Evolutionary conservation across 352 stramenopile genomes (phyloP).

Genomic region (Globisporangium carolinianum): DNA sequence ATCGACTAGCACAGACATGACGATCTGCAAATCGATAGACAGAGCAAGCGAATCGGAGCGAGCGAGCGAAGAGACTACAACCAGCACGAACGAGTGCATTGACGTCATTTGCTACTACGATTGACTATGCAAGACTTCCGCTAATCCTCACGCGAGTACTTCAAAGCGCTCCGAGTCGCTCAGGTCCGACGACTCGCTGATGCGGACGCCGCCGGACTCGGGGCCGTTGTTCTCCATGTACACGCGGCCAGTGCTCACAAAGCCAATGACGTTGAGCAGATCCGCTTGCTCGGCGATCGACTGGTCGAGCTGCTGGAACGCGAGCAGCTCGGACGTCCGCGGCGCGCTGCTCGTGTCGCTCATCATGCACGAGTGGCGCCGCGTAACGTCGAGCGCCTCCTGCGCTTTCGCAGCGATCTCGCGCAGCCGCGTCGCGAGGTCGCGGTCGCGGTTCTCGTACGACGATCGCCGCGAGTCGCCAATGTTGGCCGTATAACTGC

Average conservation of each 20-base stretch:
- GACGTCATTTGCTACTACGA: no score
- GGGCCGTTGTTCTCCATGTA: constrained; percentile 56
- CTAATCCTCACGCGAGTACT: constrained; percentile 30
- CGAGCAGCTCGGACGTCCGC: constrained; percentile 48
- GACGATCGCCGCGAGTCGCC: constrained; percentile 24
- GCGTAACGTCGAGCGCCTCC: constrained; percentile 55
- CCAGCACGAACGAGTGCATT: no score
- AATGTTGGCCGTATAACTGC: constrained; percentile 19
- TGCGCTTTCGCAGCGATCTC: constrained; percentile 62
- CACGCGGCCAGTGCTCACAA: constrained; percentile 64
- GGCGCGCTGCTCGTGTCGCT: constrained; percentile 66
- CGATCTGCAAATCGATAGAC: neutral
- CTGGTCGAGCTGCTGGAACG: constrained; percentile 63
- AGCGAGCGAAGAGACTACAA: neutral
- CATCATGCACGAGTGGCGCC: constrained; percentile 72
- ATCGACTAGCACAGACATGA: neutral
- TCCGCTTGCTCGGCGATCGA: constrained; percentile 71
- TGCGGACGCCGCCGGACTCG: constrained; percentile 46
- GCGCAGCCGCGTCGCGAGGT: constrained; percentile 46
- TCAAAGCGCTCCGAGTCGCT: constrained; percentile 58
- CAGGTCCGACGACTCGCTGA: constrained; percentile 51
- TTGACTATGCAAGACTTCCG: neutral
- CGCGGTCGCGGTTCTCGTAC: constrained; percentile 33
- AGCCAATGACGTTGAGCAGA: constrained; percentile 66
- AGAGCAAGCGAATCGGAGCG: neutral